Conservation (phyloP, 805 yeast species). For the Starmerella gropengiesseri region DNA sequence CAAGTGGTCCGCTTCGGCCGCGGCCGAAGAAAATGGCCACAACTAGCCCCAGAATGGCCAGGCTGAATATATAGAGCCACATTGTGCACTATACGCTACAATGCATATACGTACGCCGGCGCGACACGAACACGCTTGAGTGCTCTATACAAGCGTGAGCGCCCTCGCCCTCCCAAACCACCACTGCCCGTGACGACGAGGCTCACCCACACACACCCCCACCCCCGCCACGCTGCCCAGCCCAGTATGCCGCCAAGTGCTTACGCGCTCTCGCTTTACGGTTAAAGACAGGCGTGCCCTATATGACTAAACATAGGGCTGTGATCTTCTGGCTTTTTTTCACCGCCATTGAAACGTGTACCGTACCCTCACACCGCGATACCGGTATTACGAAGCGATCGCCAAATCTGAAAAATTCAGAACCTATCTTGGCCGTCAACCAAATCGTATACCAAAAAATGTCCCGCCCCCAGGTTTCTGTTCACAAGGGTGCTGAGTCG, state of each 20-base stretch:
- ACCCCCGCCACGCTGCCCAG: no score
- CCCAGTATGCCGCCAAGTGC: no score
- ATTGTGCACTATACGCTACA: background rate
- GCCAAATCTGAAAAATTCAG: no score
- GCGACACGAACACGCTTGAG: no score
- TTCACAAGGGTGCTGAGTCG: conserved; percentile 81
- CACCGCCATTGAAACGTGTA: background rate
- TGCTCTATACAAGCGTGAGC: no score
- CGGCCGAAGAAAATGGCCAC: conserved; percentile 6
- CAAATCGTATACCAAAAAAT: conserved; percentile 9
- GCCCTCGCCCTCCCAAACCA: no score
- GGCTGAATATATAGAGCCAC: background rate
- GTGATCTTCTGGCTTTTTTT: no score
- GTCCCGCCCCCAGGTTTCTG: conserved; percentile 94
- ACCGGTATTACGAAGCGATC: no score
- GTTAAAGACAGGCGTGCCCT: background rate
- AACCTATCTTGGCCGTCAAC: no score
- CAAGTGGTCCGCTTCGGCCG: conserved; percentile 1
- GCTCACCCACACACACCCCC: no score
- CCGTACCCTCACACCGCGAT: no score
- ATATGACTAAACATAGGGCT: conserved; percentile 7
- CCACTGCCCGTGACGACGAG: no score
- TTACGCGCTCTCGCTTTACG: background rate
- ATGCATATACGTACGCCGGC: background rate
- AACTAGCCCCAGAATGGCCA: conserved; percentile 5